A percentile compares a stretch with the other conserved stretches of the same genome.
Evolutionary conservation across 495 filamentous ascomycete species (phyloP).

Genomic region (Podospora sp.): DNA sequence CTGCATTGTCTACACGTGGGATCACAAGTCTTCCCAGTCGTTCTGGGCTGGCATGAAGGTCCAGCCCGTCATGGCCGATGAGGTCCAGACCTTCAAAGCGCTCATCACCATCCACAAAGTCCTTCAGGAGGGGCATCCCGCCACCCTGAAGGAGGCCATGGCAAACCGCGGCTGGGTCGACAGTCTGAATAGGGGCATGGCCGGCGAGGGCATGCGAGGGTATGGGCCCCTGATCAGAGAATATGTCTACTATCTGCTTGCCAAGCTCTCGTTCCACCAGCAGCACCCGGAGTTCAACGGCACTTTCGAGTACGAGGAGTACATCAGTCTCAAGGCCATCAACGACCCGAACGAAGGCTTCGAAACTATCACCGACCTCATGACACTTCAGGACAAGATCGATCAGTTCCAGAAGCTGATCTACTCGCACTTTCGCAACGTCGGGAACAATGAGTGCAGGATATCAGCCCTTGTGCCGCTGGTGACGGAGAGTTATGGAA

Average conservation of each 20-base stretch:
- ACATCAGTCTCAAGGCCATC: constrained; percentile 95
- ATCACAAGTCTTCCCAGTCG: constrained; percentile 93
- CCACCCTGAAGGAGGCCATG: constrained; percentile 85
- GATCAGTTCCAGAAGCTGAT: constrained; percentile 97
- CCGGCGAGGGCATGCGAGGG: constrained; percentile 84
- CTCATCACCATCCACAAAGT: constrained; percentile 94
- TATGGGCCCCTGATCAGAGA: constrained; percentile 91
- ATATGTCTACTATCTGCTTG: constrained; percentile 91
- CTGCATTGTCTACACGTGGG: constrained; percentile 99
- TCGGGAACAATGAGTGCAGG: constrained; percentile 92
- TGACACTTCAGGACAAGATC: constrained; percentile 96
- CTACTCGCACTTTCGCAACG: constrained; percentile 90
- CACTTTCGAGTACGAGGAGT: constrained; percentile 98
- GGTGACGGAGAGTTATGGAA: constrained; percentile 97
- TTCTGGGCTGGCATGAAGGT: constrained; percentile 99
- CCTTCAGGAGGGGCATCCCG: constrained; percentile 91
- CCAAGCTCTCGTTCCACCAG: constrained; percentile 91
- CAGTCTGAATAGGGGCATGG: constrained; percentile 81
- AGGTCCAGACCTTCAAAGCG: constrained; percentile 92
- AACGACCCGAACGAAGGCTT: constrained; percentile 99
- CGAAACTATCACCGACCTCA: constrained; percentile 94
- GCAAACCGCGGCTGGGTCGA: constrained; percentile 88
- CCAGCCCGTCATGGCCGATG: constrained; percentile 95
- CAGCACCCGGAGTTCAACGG: constrained; percentile 99
- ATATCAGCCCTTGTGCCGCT: constrained; percentile 92